phyloP scores from a whole-genome alignment of 2,329 filamentous ascomycete species.

The Chrysoporthe austroafricana region DNA sequence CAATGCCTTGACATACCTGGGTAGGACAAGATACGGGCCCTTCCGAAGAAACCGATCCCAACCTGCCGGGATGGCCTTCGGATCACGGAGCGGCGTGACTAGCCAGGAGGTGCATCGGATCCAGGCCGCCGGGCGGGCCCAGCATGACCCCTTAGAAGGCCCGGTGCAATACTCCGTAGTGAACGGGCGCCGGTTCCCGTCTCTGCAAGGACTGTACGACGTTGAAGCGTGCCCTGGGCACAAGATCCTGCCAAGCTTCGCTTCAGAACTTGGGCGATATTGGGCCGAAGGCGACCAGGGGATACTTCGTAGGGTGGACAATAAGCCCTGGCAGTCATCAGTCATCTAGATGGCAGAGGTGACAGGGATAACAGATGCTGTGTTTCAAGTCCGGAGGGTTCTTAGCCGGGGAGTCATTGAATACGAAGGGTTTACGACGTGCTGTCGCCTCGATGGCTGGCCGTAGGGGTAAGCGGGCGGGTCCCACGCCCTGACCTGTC shows the following conservation, averaged over 20 bases:
- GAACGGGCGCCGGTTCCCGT: too few relatives aligned
- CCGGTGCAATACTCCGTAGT: too few relatives aligned
- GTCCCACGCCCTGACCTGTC: not conserved
- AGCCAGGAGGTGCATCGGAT: not conserved
- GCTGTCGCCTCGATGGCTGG: not conserved
- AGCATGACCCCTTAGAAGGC: not conserved
- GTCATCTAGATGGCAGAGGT: not conserved
- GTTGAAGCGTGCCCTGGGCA: not conserved
- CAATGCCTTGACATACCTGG: conserved; percentile 2
- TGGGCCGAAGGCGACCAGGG: not conserved
- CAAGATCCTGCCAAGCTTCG: too few relatives aligned
- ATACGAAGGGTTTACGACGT: not conserved
- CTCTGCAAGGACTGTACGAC: too few relatives aligned
- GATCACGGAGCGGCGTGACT: not conserved
- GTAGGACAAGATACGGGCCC: not conserved
- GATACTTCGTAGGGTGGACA: too few relatives aligned
- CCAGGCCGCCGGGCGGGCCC: too few relatives aligned
- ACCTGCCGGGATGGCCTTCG: not conserved
- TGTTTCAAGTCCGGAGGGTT: not conserved
- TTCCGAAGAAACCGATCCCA: not conserved
- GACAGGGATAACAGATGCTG: not conserved
- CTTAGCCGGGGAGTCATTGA: not conserved
- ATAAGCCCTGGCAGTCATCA: not conserved
- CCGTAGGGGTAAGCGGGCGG: not conserved
- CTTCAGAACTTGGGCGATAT: not conserved